phyloP scores from a whole-genome alignment of 2,329 filamentous ascomycete species.

The Teratosphaeria zuluensis region DNA sequence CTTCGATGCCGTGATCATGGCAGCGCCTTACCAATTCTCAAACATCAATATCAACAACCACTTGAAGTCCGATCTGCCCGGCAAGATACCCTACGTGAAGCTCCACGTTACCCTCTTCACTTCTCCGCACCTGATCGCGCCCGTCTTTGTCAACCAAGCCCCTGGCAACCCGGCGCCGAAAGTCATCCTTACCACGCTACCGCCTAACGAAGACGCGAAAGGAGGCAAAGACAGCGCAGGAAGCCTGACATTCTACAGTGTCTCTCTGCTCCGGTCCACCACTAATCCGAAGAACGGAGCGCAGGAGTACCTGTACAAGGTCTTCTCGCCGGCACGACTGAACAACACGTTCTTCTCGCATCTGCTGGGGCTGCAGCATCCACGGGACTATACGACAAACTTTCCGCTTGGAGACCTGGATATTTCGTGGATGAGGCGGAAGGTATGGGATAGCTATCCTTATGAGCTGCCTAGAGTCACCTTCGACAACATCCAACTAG shows the following conservation, averaged over 20 bases:
- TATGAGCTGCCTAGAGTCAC: slow-evolving; percentile 50
- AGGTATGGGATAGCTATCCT: slow-evolving; percentile 78
- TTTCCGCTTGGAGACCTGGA: slow-evolving; percentile 23
- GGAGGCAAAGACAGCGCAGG: slow-evolving; percentile 51
- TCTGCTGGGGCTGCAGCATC: slow-evolving; percentile 36
- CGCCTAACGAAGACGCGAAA: slow-evolving; percentile 43
- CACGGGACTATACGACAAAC: slow-evolving; percentile 15
- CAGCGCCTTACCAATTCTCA: slow-evolving; percentile 74
- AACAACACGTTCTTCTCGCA: slow-evolving; percentile 38
- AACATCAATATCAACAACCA: slow-evolving; percentile 46
- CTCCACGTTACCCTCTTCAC: slow-evolving; percentile 87
- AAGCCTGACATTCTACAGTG: slow-evolving; percentile 71
- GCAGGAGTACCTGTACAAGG: slow-evolving; percentile 54
- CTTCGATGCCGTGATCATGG: slow-evolving; percentile 59
- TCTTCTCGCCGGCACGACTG: slow-evolving; percentile 49
- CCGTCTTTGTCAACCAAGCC: slow-evolving; percentile 60
- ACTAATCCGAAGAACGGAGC: slow-evolving; percentile 37
- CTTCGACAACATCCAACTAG: slow-evolving; percentile 71
- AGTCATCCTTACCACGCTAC: slow-evolving; percentile 74
- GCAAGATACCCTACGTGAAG: slow-evolving; percentile 72
- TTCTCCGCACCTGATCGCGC: slow-evolving; percentile 62
- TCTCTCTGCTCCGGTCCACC: slow-evolving; percentile 61
- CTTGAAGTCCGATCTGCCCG: slow-evolving; percentile 46
- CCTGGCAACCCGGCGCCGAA: slow-evolving; percentile 53
- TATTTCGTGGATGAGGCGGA: slow-evolving; percentile 68